These are phyloP conservation scores for Puccinia horiana DNA, from an alignment of 1,284 basidiomycete species.

Conservation along the genomic window DNA sequence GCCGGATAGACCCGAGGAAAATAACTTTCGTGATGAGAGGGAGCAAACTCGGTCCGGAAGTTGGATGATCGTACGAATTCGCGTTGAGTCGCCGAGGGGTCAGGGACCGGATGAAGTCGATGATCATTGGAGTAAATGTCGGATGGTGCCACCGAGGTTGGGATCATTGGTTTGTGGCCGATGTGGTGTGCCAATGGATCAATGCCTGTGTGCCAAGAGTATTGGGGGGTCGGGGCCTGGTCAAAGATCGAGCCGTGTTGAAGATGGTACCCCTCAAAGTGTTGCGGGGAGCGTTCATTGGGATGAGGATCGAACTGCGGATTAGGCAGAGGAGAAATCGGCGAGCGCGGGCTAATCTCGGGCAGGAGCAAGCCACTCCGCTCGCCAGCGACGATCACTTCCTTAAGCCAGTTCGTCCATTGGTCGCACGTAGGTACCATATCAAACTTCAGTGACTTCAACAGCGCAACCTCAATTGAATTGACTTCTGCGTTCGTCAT, in stretches of 20 bases:
- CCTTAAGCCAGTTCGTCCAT: conserved; percentile 28
- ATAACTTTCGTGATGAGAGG: not conserved
- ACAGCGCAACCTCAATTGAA: conserved; percentile 13
- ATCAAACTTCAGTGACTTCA: conserved; percentile 37
- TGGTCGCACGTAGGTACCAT: not conserved
- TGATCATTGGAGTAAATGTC: not conserved
- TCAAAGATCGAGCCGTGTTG: conserved; percentile 20
- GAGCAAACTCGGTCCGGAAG: not conserved
- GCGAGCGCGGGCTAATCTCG: not conserved
- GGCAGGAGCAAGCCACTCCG: conserved; percentile 2
- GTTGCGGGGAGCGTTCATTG: not conserved
- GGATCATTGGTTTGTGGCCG: not conserved
- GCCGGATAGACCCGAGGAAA: no score
- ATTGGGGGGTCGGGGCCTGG: not conserved
- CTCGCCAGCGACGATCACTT: conserved; percentile 18
- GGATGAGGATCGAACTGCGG: not conserved
- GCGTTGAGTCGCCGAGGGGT: not conserved
- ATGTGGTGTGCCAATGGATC: not conserved
- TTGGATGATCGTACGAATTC: not conserved
- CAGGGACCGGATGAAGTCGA: not conserved
- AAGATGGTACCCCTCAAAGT: not conserved
- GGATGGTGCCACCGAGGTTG: not conserved
- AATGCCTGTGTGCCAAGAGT: not conserved
- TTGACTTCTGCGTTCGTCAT: conserved; percentile 49
- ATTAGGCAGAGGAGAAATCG: not conserved